Conservation (phyloP, 2,329 filamentous ascomycete genomes). For the Fusarium lateritium region DNA sequence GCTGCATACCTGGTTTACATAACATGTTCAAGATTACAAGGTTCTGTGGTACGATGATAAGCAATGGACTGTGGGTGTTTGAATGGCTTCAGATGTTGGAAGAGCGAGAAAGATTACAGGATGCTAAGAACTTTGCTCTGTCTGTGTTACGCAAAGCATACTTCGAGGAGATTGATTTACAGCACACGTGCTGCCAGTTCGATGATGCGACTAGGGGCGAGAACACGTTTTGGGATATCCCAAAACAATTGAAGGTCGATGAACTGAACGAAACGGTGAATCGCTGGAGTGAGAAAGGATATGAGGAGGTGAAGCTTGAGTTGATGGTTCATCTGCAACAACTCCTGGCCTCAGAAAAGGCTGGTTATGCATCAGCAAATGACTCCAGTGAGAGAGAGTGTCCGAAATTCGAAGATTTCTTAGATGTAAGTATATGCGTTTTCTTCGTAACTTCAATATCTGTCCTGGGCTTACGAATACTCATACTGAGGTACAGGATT, state of each 20-base stretch:
- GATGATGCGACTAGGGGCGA: not conserved
- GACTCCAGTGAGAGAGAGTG: too few species aligned
- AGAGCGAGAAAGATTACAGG: not conserved
- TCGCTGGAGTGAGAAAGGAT: not conserved
- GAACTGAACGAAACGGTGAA: not conserved
- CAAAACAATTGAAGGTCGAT: not conserved
- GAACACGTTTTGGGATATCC: constrained; percentile 1
- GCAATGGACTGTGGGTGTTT: not conserved
- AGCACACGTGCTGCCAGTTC: not conserved
- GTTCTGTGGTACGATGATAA: too few species aligned
- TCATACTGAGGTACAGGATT: not conserved
- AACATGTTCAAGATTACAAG: too few species aligned
- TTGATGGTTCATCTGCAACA: not conserved
- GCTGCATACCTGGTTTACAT: not conserved
- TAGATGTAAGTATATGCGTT: too few species aligned
- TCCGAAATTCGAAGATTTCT: too few species aligned
- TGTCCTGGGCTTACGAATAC: not conserved
- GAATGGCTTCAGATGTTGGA: constrained; percentile 2
- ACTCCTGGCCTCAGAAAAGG: not conserved
- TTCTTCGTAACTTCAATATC: too few species aligned
- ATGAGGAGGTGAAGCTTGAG: constrained; percentile 1
- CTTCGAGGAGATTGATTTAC: not conserved
- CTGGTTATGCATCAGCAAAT: not conserved
- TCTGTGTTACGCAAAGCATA: not conserved
- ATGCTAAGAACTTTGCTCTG: not conserved